Base-by-base conservation (phyloP, 2,329 filamentous ascomycete genomes). In the Falciphora oryzae region DNA sequence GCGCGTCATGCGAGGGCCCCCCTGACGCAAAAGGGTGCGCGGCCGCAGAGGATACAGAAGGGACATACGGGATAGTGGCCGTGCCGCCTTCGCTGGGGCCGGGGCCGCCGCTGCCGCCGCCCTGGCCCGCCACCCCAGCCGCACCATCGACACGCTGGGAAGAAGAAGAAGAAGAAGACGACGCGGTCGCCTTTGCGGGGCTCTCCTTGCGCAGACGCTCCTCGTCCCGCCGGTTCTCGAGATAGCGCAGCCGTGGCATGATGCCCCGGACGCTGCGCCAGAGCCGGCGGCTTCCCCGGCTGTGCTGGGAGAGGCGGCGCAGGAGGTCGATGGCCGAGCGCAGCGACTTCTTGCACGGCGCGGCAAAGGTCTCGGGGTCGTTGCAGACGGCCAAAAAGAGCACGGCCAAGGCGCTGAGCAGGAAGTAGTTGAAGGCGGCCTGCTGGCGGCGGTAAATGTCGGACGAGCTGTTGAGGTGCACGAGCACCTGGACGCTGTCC, bases 331-430 rank as follows among this genome's bases (percentile, higher is more conserved):
- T 70, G 0, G 73, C 75, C 0, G 74, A 71, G 3, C 70, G 65
- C 31, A 77, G 77, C 4, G 67, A 73, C 44, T 73, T 71, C 4
- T 73, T 70, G 63, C 75, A 76, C 0, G 70, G 69, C 11, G 75
- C 75, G 3, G 77, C 75, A 62, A 81, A 82, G 2, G 72, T 71
- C 2, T 73, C 71, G 0, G 80, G 79, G 0, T 77, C 79, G 66
- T 82, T 78, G 3, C 79, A 75, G 0, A 81, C 79, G 0, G 80
- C 80, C 0, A 80, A 73, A 35, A 80, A 77, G 1, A 81, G 67
- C 0, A 76, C 73, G 0, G 75, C 76, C 8, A 79, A 67, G 0
- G 76, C 75, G 28, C 75, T 77, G 32, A 78, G 71, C 7, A 79
- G 68, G 58, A 78, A 79, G 64, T 78, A 78, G 65, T 78, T 77